Percentiles rank a stretch among this genome's conserved stretches.
These are phyloP conservation scores for Penicillium sp. DNA, from an alignment of 2,329 filamentous ascomycete species.

Conservation along the genomic window DNA sequence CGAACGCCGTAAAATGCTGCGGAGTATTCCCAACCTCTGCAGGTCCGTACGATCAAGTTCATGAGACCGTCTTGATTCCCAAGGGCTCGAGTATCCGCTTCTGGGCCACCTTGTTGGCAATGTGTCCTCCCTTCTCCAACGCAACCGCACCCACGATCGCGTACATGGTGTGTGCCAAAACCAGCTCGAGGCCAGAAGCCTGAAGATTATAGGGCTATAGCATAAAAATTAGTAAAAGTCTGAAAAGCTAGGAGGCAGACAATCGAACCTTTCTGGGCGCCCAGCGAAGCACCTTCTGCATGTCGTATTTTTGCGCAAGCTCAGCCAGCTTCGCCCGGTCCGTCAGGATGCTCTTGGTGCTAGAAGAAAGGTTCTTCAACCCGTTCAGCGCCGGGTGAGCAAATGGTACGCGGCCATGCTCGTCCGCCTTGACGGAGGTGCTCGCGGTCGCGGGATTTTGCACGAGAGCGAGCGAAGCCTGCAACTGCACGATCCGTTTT, in stretches of 20 bases:
- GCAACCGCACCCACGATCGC: slow-evolving; percentile 84
- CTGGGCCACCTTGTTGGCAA: slow-evolving; percentile 67
- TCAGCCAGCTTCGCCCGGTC: slow-evolving; percentile 60
- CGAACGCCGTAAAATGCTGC: slow-evolving; percentile 37
- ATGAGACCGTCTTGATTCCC: slow-evolving; percentile 35
- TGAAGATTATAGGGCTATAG: slow-evolving; percentile 60
- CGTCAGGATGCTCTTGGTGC: slow-evolving; percentile 58
- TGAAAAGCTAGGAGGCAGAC: slow-evolving; percentile 7
- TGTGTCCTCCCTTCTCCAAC: slow-evolving; percentile 76
- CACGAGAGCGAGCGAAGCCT: slow-evolving; percentile 59
- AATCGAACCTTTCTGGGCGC: slow-evolving; percentile 69
- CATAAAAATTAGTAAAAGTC: neutral
- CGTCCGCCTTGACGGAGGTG: slow-evolving; percentile 38
- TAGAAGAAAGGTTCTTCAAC: slow-evolving; percentile 64
- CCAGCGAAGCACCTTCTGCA: slow-evolving; percentile 78
- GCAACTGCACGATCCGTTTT: slow-evolving; percentile 59
- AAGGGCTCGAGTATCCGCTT: slow-evolving; percentile 64
- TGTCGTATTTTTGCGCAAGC: slow-evolving; percentile 64
- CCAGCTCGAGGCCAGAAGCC: slow-evolving; percentile 66
- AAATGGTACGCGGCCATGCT: slow-evolving; percentile 60
- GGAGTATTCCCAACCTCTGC: slow-evolving; percentile 21
- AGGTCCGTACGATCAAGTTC: slow-evolving; percentile 12
- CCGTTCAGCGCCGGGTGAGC: slow-evolving; percentile 64
- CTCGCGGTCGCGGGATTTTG: slow-evolving; percentile 41
- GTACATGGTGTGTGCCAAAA: slow-evolving; percentile 72